Base-by-base conservation (phyloP, 345 rosid species). In the Lepidium sativum region DNA sequence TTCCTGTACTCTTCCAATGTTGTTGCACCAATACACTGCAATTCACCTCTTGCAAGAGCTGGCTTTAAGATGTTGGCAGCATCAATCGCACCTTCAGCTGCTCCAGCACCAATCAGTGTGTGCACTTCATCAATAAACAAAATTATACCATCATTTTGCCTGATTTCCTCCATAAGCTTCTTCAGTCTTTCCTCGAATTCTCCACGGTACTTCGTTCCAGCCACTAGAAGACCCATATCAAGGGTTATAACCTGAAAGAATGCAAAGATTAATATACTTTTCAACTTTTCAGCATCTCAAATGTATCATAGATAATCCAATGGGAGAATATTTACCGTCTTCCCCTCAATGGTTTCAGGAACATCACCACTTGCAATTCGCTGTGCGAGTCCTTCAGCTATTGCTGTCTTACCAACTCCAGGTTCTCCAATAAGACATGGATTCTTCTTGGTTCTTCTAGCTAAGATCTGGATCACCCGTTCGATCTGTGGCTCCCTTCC, bases 21-120 rank as follows among this genome's bases (percentile, higher is more conserved):
- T n/a, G 99, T 95, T 45, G 99, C 97, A 67, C 99, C 99, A 79
- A 95, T 95, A 80, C 99, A 95, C 99, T 95, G 99, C 78, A 95
- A 75, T 84, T 95, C 99, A 75, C 99, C 99, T 82, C 99, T 84
- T 12, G 99, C 99, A 76, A 95, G 99, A 71, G 99, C 91, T 16
- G 99, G 99, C 75, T 95, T 95, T 80, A 95, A 80, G 68, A 95
- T 95, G 78, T 91, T 91, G 53, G 99, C 99, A 70, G 99, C 99
- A 82, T 95, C 99, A 31, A 95, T 95, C 0, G 99, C 98, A 23
- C 99, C 99, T 80, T 95, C 99, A 8, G 97, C 99, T 8, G 99
- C 99, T 72, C 98, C 99, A 18, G 99, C 98, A 60, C 98, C 99
- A 48, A 95, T 91, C 60, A 95, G 64, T 13, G 98, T 95, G 80